phyloP scores from a whole-genome alignment of 2,329 filamentous ascomycete species.

The Purpureocillium lavendulum region DNA sequence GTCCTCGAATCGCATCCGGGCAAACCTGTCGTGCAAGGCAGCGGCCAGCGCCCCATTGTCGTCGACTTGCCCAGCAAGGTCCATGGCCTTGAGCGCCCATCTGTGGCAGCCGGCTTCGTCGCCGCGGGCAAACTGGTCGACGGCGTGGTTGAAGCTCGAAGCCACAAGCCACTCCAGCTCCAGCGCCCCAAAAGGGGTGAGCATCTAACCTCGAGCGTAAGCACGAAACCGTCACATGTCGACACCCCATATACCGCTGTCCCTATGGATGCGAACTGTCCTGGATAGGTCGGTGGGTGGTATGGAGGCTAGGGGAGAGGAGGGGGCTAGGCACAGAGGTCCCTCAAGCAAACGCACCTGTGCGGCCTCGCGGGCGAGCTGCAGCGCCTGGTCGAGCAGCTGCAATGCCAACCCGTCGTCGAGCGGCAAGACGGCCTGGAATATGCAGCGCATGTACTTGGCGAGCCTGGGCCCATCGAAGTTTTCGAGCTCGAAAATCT shows the following conservation, averaged over 20 bases:
- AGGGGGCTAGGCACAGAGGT: no score
- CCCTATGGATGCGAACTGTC: no score
- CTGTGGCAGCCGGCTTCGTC: constrained; percentile 45
- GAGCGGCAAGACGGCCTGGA: constrained; percentile 55
- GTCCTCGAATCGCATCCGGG: constrained; percentile 23
- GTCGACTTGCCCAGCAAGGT: constrained; percentile 47
- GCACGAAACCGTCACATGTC: no score
- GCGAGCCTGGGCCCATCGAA: constrained; percentile 55
- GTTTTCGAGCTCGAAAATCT: constrained; percentile 48
- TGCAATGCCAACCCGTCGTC: constrained; percentile 48
- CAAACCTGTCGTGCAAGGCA: constrained; percentile 34
- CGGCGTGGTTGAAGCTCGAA: constrained; percentile 59
- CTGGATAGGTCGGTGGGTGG: no score
- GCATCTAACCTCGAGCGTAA: constrained; percentile 17
- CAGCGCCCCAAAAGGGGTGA: constrained; percentile 47
- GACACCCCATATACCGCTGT: no score
- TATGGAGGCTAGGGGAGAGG: no score
- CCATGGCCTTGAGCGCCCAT: constrained; percentile 58
- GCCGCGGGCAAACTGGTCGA: constrained; percentile 53
- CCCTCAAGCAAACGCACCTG: constrained; percentile 26
- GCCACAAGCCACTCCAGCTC: constrained; percentile 73
- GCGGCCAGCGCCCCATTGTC: constrained; percentile 42
- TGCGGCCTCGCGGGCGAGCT: constrained; percentile 41
- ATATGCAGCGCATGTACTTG: constrained; percentile 71
- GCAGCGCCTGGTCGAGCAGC: constrained; percentile 55